Evolutionary conservation across 345 rosid genomes (phyloP), one percentile per base, ranked within the genome.

Genomic region (Triadica sebifera): DNA sequence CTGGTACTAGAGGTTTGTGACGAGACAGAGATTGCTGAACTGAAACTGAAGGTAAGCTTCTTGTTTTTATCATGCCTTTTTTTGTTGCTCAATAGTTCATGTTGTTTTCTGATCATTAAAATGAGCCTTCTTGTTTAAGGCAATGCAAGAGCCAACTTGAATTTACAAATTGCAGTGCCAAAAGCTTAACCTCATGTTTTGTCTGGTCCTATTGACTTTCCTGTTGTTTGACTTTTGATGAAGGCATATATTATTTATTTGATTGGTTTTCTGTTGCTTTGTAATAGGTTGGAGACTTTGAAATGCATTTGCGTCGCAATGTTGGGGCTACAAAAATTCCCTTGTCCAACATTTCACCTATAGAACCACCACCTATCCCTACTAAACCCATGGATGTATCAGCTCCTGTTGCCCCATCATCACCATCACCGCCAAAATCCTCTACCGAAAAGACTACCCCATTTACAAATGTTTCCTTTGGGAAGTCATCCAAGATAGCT

Each of bases 11-110:
- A 95, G 81, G 91, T 95, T 64, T 95, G 99, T 80, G 98, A 95
- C 41, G 94, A 95, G 88, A 95, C 99, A 25, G 89, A 95, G 80
- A 74, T 95, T 74, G 98, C 98, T 45, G 99, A 91, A 77, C 87
- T 95, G 70, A 77, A 92, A 88, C 67, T 95, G 70, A 95, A 95
- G 97, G 99, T 94, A 81, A 79, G 66, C 67, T 53, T 73, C 73
- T 70, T 25, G 47, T 45, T 74, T 74, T 57, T 71, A 39, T 24
- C 56, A n/a, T 29, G 67, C 60, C 11, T 67, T 41, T 74, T 49
- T 38, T 67, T 65, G 45, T 66, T 69, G 52, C 10, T 20, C 7
- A 9, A 8, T 15, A 64, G 20, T 49, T 78, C 41, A 55, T 74
- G 25, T 73, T 60, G 6, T 19, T 12, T 15, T 12, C 6, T 71